A percentile compares a stretch with the other conserved stretches of the same genome.
Conservation (phyloP, 2,329 filamentous ascomycete species). For the Fusarium humuli region DNA sequence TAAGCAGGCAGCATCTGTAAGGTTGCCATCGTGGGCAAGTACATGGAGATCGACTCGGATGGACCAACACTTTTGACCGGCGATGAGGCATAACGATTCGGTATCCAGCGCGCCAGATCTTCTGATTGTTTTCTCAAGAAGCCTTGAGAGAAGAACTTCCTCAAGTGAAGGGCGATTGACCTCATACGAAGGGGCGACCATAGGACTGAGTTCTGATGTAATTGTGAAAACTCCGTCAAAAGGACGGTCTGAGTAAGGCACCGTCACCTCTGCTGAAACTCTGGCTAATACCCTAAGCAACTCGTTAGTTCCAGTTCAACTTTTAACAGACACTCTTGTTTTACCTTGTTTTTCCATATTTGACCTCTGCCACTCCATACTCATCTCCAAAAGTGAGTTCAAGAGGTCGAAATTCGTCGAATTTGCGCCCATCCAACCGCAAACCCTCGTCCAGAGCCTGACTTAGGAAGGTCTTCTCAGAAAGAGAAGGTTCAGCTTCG, state of each 20-base stretch:
- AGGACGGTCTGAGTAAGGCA: constrained; percentile 86
- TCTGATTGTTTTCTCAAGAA: constrained; percentile 93
- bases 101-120: constrained; percentile 93
- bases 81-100: constrained; percentile 93
- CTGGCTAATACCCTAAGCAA: constrained; percentile 79
- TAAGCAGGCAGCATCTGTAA: constrained; percentile 87
- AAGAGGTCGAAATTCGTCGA: constrained; percentile 83
- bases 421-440: constrained; percentile 83
- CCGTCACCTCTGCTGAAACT: constrained; percentile 87
- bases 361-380: constrained; percentile 88
- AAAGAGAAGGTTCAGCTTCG: constrained; percentile 89
- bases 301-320: constrained; percentile 15
- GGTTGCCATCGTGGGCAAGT: constrained; percentile 88
- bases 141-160: constrained; percentile 86
- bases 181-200: constrained; percentile 92
- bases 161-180: constrained; percentile 84
- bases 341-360: constrained; percentile 90
- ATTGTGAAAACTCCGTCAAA: constrained; percentile 98
- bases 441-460: constrained; percentile 84
- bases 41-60: constrained; percentile 93
- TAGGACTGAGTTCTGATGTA: constrained; percentile 88
- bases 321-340: constrained; percentile 16
- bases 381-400: constrained; percentile 88
- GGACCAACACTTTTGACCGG: constrained; percentile 90
- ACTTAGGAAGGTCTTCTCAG: constrained; percentile 87